Base-by-base conservation (phyloP, 164 flowering plant species). In the Magnolia kwangsiensis region DNA sequence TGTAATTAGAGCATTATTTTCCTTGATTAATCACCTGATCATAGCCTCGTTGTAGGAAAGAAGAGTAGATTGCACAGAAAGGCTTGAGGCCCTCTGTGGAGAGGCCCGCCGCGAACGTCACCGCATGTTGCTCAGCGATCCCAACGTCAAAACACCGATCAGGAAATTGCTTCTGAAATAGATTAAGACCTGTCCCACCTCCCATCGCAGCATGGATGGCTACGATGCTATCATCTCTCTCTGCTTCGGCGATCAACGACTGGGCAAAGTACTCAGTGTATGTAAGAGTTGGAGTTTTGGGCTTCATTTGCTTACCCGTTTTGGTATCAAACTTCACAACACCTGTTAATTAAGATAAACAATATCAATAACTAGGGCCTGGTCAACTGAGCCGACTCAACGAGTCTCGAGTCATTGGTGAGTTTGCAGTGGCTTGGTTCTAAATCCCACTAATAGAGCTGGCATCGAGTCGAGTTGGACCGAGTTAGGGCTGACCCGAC, bases 131-230 rank as follows among this genome's bases (percentile, higher is more conserved):
- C 74, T 87, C 90, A 10, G 90, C 90, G 14, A 87, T 87, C 23
- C 90, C 90, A 24, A 87, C 90, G 65, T 87, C 90, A 6, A 87
- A 87, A 55, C 90, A 86, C 24, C 87, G 77, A 21, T 73, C 70
- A 0, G 88, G 90, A 51, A 86, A 86, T 5, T 24, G 82, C 58
- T 85, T 86, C 66, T 84, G 88, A 76, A 88, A 88, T 3, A 77
- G 58, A 78, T 85, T 86, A 7, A 88, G 85, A 6, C 90, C 90
- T 2, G 90, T 88, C 4, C 90, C 90, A 10, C 88, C 88, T 16
- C 90, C 90, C 90, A 88, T 88, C 6, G 90, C 88, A 49, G 90
- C 90, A 78, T 88, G 90, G 63, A 88, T 81, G 10, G 86, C 88
- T 19, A 86, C 85, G 11, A 88, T 76, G 63, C 76, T 77, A 3